Evolutionary conservation across 164 flowering plant species (phyloP), one percentile per base, ranked within the genome.

Genomic region (Dillenia suffruticosa): DNA sequence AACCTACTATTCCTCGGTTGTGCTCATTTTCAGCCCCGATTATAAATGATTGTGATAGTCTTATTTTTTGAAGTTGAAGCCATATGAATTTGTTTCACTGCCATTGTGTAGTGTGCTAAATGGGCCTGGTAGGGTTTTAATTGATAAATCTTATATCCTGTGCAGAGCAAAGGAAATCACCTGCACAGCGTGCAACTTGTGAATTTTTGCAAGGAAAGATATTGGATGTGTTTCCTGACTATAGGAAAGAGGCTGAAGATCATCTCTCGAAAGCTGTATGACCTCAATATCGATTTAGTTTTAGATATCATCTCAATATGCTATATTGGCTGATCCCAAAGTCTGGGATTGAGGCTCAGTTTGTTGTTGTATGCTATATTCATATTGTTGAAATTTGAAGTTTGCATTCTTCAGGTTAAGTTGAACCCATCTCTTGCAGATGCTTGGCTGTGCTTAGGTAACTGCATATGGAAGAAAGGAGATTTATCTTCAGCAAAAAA

Each of bases 191-290:
- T 47, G 93, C 92, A 2, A 75, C 56, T 12, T 84, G 74, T 72
- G 96, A 92, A 62, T 87, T 77, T 76, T 73, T 92, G 70, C 84
- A 77, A 79, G 98, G 98, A 51, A 90, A 90, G 77, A 79, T 90
- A 64, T 59, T 90, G 68, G 90, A 90, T 74, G 93, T 79, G 14
- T 78, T 80, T 64, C 84, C 96, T 44, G 92, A 85, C 7, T 88
- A 92, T 58, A 64, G 64, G 65, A 90, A 88, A 74, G 92, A 90
- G 74, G 98, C 98, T 8, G 98, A 90, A 68, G 96, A 88, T 70
- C 96, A 92, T 82, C 89, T 92, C 56, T 85, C 96, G 44, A 92
- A 92, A 87, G 92, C 98, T 72, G 98, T 92, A 73, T 76, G 84
- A 65, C 49, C 49, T 70, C 51, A 40, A 10, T 68, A 32, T 44